Base-by-base conservation (phyloP, 179 eudicot genomes). In the Vitellaria paradoxa region DNA sequence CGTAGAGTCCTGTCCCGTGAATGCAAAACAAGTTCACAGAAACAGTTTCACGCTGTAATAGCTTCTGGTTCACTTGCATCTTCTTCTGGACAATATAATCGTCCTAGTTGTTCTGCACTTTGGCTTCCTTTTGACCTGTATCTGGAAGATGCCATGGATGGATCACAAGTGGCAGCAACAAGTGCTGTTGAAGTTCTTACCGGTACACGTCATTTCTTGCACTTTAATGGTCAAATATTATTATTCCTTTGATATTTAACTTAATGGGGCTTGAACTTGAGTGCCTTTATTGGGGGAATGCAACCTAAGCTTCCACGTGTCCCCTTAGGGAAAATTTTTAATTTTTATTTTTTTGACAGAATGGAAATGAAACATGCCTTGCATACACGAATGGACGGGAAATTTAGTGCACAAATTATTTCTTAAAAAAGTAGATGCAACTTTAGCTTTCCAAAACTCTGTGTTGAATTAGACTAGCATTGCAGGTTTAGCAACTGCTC, bases 111-210 rank as follows among this genome's bases (percentile, higher is more conserved):
- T 71, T 91, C 97, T 59, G 88, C 87, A 65, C 77, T 86, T 77
- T 95, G 99, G 99, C 90, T 93, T 84, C 96, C 99, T 21, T 79
- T 96, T 81, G 99, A 96, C 84, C 77, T 96, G 62, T 87, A 86
- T 85, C 81, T 92, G 50, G 98, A 94, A 88, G 98, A 94, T 89
- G 74, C 85, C 23, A 84, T 94, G 86, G 93, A 92, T 81, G 96
- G 93, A 75, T 88, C 83, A 59, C 96, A 89, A 86, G 96, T 93
- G 74, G 82, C 87, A 42, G 87, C 91, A 46, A 84, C 87, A 77
- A 89, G 99, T 80, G 94, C 98, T 64, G 91, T 90, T 79, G 98
- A 96, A 87, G 83, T 85, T 77, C 87, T 96, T 76, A 84, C 92
- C 63, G 97, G 99, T 93, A 90, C 50, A 17, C 65, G 47, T 60